Evolutionary conservation across 768 basidiomycete genomes (phyloP).

Genomic region (Strobilomyces dryophilus): DNA sequence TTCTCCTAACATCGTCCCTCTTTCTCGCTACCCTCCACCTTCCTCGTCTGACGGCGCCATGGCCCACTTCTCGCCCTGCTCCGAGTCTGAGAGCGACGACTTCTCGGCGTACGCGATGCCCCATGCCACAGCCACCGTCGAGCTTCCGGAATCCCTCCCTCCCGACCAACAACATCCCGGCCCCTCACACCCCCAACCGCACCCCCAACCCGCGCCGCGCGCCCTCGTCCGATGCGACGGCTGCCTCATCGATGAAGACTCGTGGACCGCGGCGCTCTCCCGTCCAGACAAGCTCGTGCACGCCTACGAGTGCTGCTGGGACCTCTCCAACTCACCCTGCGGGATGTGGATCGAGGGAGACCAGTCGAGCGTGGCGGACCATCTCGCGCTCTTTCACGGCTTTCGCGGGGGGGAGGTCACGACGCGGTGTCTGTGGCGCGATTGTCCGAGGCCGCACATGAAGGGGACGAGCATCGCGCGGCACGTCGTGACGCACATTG

Average conservation of each 20-base stretch:
- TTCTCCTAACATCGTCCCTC: constrained; percentile 11
- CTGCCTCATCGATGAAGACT: constrained; percentile 25
- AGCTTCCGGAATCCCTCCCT: constrained; percentile 8
- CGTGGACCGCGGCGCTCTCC: constrained; percentile 21
- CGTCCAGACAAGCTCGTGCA: constrained; percentile 23
- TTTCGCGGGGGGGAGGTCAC: constrained; percentile 30
- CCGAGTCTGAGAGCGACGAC: constrained; percentile 25
- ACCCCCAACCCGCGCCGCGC: constrained; percentile 7
- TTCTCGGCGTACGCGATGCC: constrained; percentile 5
- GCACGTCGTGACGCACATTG: constrained; percentile 31
- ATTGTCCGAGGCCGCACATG: constrained; percentile 25
- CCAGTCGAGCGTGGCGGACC: constrained; percentile 31
- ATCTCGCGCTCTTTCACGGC: constrained; percentile 28
- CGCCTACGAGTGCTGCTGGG: constrained; percentile 32
- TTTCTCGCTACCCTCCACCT: constrained; percentile 15
- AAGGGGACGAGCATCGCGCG: constrained; percentile 33
- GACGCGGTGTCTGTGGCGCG: constrained; percentile 31
- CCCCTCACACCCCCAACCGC: neutral
- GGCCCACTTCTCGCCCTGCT: constrained; percentile 16
- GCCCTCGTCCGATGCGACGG: constrained; percentile 25
- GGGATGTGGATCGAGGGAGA: constrained; percentile 35
- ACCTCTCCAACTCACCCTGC: constrained; percentile 20
- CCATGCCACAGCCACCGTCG: constrained; percentile 21
- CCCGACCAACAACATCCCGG: constrained; percentile 5
- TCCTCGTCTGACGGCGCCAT: constrained; percentile 9